Base-by-base conservation (phyloP, 106 monocot genomes). In the Allium sativum region DNA sequence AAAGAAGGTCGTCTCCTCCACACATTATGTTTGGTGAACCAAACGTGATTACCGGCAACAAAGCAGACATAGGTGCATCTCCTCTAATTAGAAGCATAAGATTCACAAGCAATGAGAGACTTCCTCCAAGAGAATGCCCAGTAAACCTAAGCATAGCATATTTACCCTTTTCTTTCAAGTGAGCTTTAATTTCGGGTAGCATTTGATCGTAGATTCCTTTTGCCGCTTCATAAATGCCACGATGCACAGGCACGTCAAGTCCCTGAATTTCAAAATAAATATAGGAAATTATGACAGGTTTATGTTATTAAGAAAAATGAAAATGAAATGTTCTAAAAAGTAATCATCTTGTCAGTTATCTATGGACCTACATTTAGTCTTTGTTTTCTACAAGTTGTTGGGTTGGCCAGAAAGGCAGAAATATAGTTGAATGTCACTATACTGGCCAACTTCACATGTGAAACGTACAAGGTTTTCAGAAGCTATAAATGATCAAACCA, bases 161-260 rank as follows among this genome's bases (percentile, higher is more conserved):
- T 12, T 45, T 58, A 12, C 90, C 84, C 8, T 41, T 45, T 14
- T 62, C 31, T 15, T 72, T 69, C 22, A 86, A 48, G 55, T 94
- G 85, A 12, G 76, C 64, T 76, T 62, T 64, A 15, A 95, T 71
- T 61, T 79, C 73, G 21, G 90, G 86, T 19, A 95, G 22, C 74
- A 95, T 87, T 56, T 84, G 90, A 8, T 76, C 47, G 52, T 95
- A 90, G n/a, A 95, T 86, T 15, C 86, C 90, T 48, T 90, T 90
- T 22, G 95, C 95, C 45, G 87, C 90, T 55, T 95, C 95, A 14
- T 95, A 95, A 21, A 95, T 95, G 16, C 95, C 95, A 44, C 95
- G 71, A 63, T 95, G 95, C 51, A 95, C 95, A 22, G 79, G 73
- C 19, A 95, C 87, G 64, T 90, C 84, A 20, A 90, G 21, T 22